Evolutionary conservation across 2,329 filamentous ascomycete species (phyloP).

Genomic region (Cladophialophora psammophila): DNA sequence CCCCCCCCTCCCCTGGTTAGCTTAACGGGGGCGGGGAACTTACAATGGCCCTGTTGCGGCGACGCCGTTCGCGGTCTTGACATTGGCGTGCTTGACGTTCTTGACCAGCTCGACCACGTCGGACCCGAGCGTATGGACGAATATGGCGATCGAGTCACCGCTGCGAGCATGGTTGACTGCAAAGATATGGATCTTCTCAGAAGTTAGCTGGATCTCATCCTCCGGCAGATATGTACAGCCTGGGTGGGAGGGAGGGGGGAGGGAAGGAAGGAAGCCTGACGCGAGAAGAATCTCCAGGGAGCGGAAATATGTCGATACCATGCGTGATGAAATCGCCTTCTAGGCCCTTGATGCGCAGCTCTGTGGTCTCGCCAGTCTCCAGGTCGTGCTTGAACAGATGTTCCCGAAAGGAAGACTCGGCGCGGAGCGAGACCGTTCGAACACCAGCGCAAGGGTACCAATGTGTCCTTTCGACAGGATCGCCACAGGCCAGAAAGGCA

Average conservation of each 20-base stretch:
- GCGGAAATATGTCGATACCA: constrained; percentile 31
- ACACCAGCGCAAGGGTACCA: constrained; percentile 36
- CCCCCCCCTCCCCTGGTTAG: too few relatives aligned
- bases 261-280: constrained; percentile 2
- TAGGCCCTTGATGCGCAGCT: constrained; percentile 25
- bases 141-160: constrained; percentile 35
- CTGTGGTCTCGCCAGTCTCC: constrained; percentile 26
- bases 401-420: constrained; percentile 34
- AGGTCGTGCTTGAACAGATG: constrained; percentile 35
- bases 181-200: constrained; percentile 31
- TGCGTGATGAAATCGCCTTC: constrained; percentile 38
- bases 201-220: too few relatives aligned
- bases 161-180: constrained; percentile 36
- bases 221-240: too few relatives aligned
- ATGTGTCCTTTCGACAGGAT: constrained; percentile 30
- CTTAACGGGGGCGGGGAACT: neutral
- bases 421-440: constrained; percentile 20
- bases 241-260: neutral
- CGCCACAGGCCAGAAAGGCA: constrained; percentile 34
- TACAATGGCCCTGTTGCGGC: constrained; percentile 29
- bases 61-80: constrained; percentile 36
- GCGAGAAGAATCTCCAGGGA: constrained; percentile 28
- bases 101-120: constrained; percentile 32
- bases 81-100: constrained; percentile 33
- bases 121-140: constrained; percentile 29